Evolutionary conservation across 805 yeast genomes (phyloP), one percentile per base, ranked within the genome.

Genomic region (Wickerhamiella spandovensis): DNA sequence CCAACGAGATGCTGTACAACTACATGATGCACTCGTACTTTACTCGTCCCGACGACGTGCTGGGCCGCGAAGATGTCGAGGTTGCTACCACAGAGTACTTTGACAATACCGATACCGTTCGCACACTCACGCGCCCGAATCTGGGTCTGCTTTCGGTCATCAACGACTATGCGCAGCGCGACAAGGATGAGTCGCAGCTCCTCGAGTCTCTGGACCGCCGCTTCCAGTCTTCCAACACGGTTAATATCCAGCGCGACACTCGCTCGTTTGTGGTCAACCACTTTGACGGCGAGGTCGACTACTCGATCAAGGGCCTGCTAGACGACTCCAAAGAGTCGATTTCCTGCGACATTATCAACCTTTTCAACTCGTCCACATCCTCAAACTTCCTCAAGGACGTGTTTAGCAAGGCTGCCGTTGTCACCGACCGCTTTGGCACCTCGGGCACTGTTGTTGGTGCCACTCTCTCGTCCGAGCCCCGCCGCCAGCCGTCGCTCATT

Each of bases 261-360:
- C 62, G 65, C 49, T 75, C 78, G 1, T 77, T 78, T 56, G 63
- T 74, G 9, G 70, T 78, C 9, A 69, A 74, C 39, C 83, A 78
- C 59, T 78, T 74, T 57, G 80, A 80, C 43, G 82, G 81, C 10
- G 72, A 70, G 53, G 81, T 78, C 22, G 79, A 74, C 54, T 78
- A 78, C 56, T 65, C 72, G 37, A 73, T 74, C 22, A 75, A 72
- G 32, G 68, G 69, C 50, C 67, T 81, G 69, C 61, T 78, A 21
- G 73, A 72, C 43, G 75, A 76, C 53, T 75, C 76, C 54, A 69
- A 71, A 22, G 82, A 78, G 55, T 74, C 77, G 23, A 64, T 70
- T 17, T 64, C 71, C 15, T 64, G 70, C n/a, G 73, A 70, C 48
- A 61, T 69, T 35, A 66, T 69, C 50, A 58, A 61, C 15, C 58